Base-by-base conservation (phyloP, 2,329 filamentous ascomycete species). In the Sporothrix dimorphospora region DNA sequence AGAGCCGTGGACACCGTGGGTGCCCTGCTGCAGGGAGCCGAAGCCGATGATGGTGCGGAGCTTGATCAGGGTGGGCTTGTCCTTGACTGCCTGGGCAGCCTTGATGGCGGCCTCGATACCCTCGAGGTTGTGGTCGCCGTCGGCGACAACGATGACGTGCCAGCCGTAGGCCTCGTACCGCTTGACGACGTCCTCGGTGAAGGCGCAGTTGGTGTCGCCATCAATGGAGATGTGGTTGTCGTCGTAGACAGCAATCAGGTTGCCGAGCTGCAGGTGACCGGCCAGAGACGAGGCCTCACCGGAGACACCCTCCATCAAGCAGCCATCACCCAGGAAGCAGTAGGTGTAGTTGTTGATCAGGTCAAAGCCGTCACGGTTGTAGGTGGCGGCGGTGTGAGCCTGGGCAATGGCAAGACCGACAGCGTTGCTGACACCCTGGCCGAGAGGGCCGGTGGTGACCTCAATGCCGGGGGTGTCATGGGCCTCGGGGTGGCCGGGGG, bases 201-300 rank as follows among this genome's bases (percentile, higher is more conserved):
- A 98, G 77, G 96, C 92, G 80, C 89, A 91, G 86, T 96, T 96
- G 85, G 92, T 98, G 87, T 97, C 92, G 83, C 96, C 96, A 81
- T 99, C 96, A 81, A 90, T 91, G 79, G 88, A 97, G 81, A 99
- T 98, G 83, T 97, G 92, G 90, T 99, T 99, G 88, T 99, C 96
- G 81, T 99, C 96, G 84, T 95, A 99, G 84, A 99, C 89, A 83
- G 89, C 90, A 84, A 98, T 98, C 80, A 99, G 88, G 89, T 98
- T 99, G 81, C 95, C 96, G 76, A 99, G 90, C 89, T 98, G 92
- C 83, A 98, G 89, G 87, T 99, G 96, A 81, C 96, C 96, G 78
- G 96, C 96, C 78, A 94, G 88, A 74, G 94, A 97, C 78, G 88
- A 93, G 79, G 96, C 95, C 87, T 99, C 96, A 81, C 90, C 89